phyloP scores from a whole-genome alignment of 768 basidiomycete species.

The Rhodotorula kratochvilovae region DNA sequence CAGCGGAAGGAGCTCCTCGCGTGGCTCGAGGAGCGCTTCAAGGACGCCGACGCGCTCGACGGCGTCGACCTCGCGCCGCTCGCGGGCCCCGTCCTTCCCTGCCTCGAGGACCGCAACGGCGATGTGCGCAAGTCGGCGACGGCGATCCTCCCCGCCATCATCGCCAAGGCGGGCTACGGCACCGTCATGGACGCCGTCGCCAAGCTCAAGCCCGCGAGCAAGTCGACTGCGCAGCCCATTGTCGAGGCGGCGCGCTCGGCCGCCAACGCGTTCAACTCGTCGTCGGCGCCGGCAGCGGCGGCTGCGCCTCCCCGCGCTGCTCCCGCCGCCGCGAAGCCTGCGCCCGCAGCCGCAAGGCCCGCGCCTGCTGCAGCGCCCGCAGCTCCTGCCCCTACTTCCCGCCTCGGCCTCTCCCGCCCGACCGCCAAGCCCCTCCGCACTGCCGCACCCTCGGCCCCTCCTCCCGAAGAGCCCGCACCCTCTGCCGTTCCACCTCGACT shows the following conservation, averaged over 20 bases:
- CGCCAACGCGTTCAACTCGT: conserved; percentile 3
- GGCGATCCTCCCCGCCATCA: conserved; percentile 68
- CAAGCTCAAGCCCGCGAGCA: conserved; percentile 85
- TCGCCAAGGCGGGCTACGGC: conserved; percentile 71
- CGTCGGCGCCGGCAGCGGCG: background rate
- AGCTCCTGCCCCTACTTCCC: conserved; percentile 18
- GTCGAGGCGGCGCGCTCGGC: conserved; percentile 68
- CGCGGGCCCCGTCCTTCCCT: conserved; percentile 62
- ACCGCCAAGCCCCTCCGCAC: conserved; percentile 22
- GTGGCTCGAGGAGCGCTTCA: conserved; percentile 62
- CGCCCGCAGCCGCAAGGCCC: conserved; percentile 47
- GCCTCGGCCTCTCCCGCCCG: conserved; percentile 8
- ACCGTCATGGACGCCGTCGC: conserved; percentile 79
- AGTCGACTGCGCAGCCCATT: conserved; percentile 72
- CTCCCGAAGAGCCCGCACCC: conserved; percentile 21
- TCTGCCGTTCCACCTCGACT: conserved; percentile 33
- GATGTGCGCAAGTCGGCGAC: conserved; percentile 92
- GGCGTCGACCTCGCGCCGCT: conserved; percentile 66
- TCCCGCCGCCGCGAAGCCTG: conserved; percentile 45
- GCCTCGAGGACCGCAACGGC: conserved; percentile 80
- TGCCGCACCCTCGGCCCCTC: background rate
- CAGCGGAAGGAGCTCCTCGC: conserved; percentile 72
- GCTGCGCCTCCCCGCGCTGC: conserved; percentile 44
- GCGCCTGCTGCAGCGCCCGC: conserved; percentile 40
- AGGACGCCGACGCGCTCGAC: conserved; percentile 53